Conservation (phyloP, 2,329 filamentous ascomycete species). For the Ascochyta lentis region DNA sequence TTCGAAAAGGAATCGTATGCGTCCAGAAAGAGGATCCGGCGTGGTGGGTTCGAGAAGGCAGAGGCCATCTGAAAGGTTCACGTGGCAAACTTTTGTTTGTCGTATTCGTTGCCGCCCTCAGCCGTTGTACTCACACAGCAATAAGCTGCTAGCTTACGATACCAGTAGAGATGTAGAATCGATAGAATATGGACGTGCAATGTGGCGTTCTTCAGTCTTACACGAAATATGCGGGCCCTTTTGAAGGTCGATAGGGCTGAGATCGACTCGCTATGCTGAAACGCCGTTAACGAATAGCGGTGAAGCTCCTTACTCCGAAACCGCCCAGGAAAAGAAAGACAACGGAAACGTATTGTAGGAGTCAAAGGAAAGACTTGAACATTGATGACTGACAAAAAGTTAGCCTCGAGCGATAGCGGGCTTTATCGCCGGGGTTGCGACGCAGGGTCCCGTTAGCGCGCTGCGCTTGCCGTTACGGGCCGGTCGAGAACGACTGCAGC, state of each 20-base stretch:
- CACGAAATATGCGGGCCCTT: not conserved
- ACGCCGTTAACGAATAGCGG: not conserved
- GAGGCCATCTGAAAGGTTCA: conserved; percentile 35
- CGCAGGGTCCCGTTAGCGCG: conserved; percentile 17
- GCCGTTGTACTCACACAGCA: not conserved
- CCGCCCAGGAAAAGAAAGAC: not conserved
- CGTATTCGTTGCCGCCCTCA: not conserved
- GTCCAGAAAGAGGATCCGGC: conserved; percentile 83
- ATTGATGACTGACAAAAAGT: conserved; percentile 18
- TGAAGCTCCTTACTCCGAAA: not conserved
- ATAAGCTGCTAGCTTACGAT: not conserved
- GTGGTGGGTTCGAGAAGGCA: conserved; percentile 31
- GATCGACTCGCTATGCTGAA: not conserved
- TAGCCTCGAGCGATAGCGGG: conserved; percentile 14
- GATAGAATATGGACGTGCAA: no score
- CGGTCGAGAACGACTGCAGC: conserved; percentile 2
- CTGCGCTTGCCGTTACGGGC: not conserved
- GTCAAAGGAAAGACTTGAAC: not conserved
- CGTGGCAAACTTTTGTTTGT: conserved; percentile 8
- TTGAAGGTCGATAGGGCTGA: conserved; percentile 1
- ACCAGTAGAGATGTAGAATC: no score
- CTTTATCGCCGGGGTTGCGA: conserved; percentile 12
- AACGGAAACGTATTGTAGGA: not conserved
- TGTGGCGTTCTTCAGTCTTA: not conserved
- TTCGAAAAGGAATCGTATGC: conserved; percentile 97